Evolutionary conservation across 2,329 filamentous ascomycete species (phyloP), one percentile per base, ranked within the genome.

Genomic region (Fusarium fujikuroi): DNA sequence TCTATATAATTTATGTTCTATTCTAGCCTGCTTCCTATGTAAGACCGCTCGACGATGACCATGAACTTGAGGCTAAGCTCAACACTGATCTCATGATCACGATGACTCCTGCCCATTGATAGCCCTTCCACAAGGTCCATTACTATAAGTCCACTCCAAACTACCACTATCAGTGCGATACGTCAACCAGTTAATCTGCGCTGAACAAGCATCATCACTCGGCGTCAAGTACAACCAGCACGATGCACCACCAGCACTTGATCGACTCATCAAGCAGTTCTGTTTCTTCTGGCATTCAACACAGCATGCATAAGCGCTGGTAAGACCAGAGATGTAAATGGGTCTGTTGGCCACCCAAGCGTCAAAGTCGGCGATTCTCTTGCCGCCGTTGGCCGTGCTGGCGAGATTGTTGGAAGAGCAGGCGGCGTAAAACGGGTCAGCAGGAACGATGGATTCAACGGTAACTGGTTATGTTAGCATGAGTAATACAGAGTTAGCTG

Each of bases 401-500:
- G 47, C 18, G 14, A 42, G 30, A 30, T 63, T 50, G 21, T 46
- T 46, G 11, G 25, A n/a, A 18, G 32, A 43, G 11, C 60, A 62
- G 5, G 60, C 40, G 3, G 23, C 40, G 36, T 63, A 63, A 30
- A 34, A 49, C 2, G 46, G 14, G 5, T 28, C 37, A 0, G 12
- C 52, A 4, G 60, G 53, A 11, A 63, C 9, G 14, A 30, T 39
- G 2, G 43, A 32, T 32, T 63, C 53, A 8, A 63, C 9, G 1
- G 54, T 63, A 2, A 60, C 23, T 60, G 23, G 1, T 0, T 2
- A 9, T 10, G 3, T 47, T 19, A 36, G 30, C 5, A 42, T n/a
- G 4, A 9, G 2, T 9, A 39, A 12, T 21, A 3, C 3, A 18
- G 11, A 14, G 3, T 30, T n/a, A 3, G 3, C 0, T 3, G 1